phyloP scores from a whole-genome alignment of 306 rosid species.

The Fragaria iinumae region DNA sequence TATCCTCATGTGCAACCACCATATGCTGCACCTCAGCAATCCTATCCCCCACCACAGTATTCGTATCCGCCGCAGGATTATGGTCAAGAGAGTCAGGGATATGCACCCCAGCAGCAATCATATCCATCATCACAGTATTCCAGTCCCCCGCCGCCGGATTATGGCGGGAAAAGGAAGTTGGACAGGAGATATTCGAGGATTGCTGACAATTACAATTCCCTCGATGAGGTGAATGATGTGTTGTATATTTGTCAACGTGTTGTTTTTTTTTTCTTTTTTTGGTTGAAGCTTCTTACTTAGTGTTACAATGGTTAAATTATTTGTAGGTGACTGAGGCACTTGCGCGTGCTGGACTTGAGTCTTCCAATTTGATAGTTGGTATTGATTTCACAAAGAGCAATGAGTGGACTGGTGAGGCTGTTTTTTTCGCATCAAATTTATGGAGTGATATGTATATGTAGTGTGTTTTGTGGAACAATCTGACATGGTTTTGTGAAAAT shows the following conservation, averaged over 20 bases:
- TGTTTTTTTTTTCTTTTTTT: too few relatives aligned
- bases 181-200: conserved; percentile 85
- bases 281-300: not conserved
- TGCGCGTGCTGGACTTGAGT: conserved; percentile 91
- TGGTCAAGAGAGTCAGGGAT: conserved; percentile 21
- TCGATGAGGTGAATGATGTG: conserved; percentile 52
- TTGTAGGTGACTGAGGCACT: conserved; percentile 90
- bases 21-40: conserved; percentile 45
- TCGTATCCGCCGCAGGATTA: not conserved
- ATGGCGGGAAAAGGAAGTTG: conserved; percentile 28
- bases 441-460: not conserved
- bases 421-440: not conserved
- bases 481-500: conserved; percentile 36
- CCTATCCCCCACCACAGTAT: conserved; percentile 37
- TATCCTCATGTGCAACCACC: conserved; percentile 20
- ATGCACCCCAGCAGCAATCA: conserved; percentile 26
- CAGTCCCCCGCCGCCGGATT: conserved; percentile 14
- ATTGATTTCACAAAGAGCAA: conserved; percentile 96
- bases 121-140: conserved; percentile 16
- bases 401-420: conserved; percentile 87
- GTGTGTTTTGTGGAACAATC: conserved; percentile 33
- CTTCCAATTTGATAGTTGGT: conserved; percentile 92
- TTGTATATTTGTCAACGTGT: too few relatives aligned
- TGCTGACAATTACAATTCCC: conserved; percentile 66
- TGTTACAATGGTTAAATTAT: not conserved